Percentiles rank a stretch among this genome's conserved stretches.
These are phyloP conservation scores for Paecilomyces dactylethromorphus DNA, from an alignment of 2,329 filamentous ascomycete genomes.

Conservation along the genomic window DNA sequence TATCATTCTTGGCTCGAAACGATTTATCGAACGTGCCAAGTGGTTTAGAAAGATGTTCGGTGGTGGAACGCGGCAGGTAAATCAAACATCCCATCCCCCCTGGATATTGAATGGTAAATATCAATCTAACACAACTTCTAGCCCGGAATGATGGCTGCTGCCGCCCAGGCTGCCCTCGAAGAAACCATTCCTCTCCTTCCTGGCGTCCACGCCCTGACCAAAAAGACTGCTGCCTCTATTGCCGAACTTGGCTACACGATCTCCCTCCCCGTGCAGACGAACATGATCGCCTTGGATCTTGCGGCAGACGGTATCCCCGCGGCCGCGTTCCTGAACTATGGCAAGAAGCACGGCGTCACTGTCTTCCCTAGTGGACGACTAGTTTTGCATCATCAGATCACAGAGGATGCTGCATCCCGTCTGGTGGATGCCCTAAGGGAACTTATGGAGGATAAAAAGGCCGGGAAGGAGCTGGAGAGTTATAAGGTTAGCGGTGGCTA, in stretches of 20 bases:
- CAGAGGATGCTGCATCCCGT: slow-evolving; percentile 12
- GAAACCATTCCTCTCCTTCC: slow-evolving; percentile 15
- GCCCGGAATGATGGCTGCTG: slow-evolving; percentile 24
- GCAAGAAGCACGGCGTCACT: slow-evolving; percentile 11
- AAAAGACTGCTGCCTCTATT: slow-evolving; percentile 13
- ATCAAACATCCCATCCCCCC: neutral
- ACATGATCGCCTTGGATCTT: slow-evolving; percentile 20
- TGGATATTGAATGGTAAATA: neutral
- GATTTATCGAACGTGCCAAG: slow-evolving; percentile 21
- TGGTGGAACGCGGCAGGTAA: slow-evolving; percentile 24
- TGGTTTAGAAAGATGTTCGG: slow-evolving; percentile 26
- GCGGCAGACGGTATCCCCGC: slow-evolving; percentile 12
- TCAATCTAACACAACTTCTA: slow-evolving; percentile 1
- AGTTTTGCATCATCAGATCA: slow-evolving; percentile 22
- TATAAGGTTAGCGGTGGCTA: slow-evolving; percentile 11
- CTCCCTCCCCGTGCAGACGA: slow-evolving; percentile 18
- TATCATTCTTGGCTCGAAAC: slow-evolving; percentile 19
- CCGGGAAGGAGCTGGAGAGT: slow-evolving; percentile 10
- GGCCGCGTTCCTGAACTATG: slow-evolving; percentile 14
- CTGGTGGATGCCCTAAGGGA: slow-evolving; percentile 13
- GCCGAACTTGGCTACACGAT: slow-evolving; percentile 15
- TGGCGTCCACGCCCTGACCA: slow-evolving; percentile 15
- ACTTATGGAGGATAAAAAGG: slow-evolving; percentile 16
- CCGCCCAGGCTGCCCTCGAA: slow-evolving; percentile 15
- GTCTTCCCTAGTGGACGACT: slow-evolving; percentile 16